Evolutionary conservation across 192 early-diverging fungal genomes (phyloP), one percentile per base, ranked within the genome.

Genomic region (Entomortierella beljakovae): DNA sequence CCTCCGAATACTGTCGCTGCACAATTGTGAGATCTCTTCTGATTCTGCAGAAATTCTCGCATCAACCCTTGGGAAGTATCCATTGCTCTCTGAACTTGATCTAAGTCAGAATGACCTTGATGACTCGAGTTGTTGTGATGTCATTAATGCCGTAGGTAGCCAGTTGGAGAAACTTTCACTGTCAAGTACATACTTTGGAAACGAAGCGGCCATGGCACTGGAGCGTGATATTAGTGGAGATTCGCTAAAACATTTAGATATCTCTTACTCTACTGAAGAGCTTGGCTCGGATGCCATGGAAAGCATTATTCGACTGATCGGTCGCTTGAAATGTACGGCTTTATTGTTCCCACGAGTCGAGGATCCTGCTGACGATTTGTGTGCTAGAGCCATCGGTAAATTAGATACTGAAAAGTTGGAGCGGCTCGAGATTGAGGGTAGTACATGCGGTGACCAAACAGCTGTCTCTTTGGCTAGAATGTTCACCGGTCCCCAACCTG

Each of bases 131-230:
- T 62, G 67, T 34, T 70, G 74, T 48, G 61, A 57, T 13, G 43
- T 79, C 4, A 58, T 79, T 31, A 58, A 79, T 9, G 61, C 67
- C 6, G 49, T 68, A 6, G 67, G 64, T 22, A 61, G 42, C 13
- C 60, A 43, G 4, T 32, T 79, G 1, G 61, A 58, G 25, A 79
- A 52, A 26, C 67, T 79, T 13, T 59, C 28, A 8, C 49, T 79
- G 13, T 42, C 53, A 10, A 38, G 58, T 37, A 54, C 74, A 7
- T 66, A 61, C 0, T 79, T 79, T 32, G 67, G 74, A 13, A 57
- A 79, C n/a, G 74, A 69, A 6, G 53, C 74, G 3, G 74, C 74
- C 6, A 52, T 64, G 55, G 74, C 67, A 18, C 26, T 79, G 33
- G 74, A 79, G 15, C 48, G 67, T 32, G 54, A 57, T 48, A 46